A percentile compares a stretch with the other conserved stretches of the same genome.
phyloP scores from a whole-genome alignment of 2,329 filamentous ascomycete genomes.

The Albophoma yamanashiensis region DNA sequence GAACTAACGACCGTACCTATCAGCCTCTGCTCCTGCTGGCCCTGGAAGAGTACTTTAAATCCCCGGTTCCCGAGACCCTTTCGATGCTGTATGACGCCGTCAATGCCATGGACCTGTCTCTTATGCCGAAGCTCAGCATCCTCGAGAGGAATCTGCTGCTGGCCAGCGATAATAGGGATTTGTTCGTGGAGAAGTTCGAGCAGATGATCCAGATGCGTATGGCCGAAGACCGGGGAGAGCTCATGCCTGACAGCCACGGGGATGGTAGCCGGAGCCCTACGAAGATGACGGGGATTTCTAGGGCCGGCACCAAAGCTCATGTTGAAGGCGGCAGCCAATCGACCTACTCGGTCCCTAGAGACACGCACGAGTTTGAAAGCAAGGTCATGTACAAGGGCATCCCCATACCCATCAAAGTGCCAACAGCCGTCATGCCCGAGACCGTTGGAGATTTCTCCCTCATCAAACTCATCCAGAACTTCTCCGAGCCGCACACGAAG shows the following conservation, averaged over 20 bases:
- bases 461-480: constrained; percentile 93
- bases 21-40: constrained; percentile 82
- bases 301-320: constrained; percentile 52
- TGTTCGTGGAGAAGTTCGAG: constrained; percentile 97
- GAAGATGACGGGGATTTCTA: constrained; percentile 38
- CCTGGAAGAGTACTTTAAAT: constrained; percentile 93
- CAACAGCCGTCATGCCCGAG: constrained; percentile 85
- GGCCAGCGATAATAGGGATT: constrained; percentile 84
- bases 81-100: constrained; percentile 83
- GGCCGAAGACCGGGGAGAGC: constrained; percentile 46
- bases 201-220: constrained; percentile 81
- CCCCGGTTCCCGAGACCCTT: constrained; percentile 77
- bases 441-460: constrained; percentile 96
- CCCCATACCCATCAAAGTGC: constrained; percentile 92
- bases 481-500: constrained; percentile 73
- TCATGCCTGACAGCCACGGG: constrained; percentile 21
- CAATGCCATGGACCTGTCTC: constrained; percentile 91
- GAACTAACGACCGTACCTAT: constrained; percentile 7
- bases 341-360: constrained; percentile 69
- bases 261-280: constrained; percentile 38
- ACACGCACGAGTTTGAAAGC: constrained; percentile 96
- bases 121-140: constrained; percentile 77
- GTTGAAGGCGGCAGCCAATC: constrained; percentile 44
- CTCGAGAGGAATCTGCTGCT: constrained; percentile 82
- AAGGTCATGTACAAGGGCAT: constrained; percentile 94